Conservation (phyloP, 2,329 filamentous ascomycete species). For the Alternaria infectoria region DNA sequence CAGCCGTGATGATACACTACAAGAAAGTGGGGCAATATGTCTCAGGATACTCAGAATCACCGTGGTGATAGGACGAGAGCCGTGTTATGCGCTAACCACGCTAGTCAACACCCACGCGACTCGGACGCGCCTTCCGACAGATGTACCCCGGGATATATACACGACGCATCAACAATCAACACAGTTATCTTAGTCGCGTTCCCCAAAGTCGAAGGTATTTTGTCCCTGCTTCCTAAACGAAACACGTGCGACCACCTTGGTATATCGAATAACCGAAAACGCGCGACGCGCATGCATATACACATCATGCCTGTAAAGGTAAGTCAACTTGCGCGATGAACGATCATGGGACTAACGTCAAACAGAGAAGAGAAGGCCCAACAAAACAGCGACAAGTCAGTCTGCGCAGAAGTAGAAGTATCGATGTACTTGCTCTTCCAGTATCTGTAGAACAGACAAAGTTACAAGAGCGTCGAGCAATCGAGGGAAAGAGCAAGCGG, state of each 20-base stretch:
- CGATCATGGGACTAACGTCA: background rate
- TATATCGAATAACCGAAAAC: background rate
- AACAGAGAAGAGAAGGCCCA: conserved; percentile 2
- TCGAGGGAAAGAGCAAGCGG: conserved; percentile 3
- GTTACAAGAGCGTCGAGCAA: conserved; percentile 4
- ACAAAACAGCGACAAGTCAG: conserved; percentile 3
- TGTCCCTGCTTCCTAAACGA: too few relatives aligned
- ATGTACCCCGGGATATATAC: conserved; percentile 7
- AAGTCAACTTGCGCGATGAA: background rate
- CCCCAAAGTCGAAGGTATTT: background rate
- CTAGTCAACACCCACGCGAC: conserved; percentile 16
- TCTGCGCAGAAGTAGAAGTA: background rate
- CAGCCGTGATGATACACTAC: background rate
- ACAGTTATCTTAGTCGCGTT: background rate
- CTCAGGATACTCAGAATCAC: conserved; percentile 5
- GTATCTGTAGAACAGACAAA: background rate
- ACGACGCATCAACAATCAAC: conserved; percentile 9
- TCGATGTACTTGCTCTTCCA: conserved; percentile 1
- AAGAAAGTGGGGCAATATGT: conserved; percentile 2
- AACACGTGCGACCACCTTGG: background rate
- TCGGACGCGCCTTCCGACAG: conserved; percentile 9
- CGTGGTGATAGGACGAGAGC: conserved; percentile 10
- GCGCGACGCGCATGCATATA: background rate
- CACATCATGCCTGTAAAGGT: conserved; percentile 10
- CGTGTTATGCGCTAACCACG: conserved; percentile 14